Evolutionary conservation across 2,329 filamentous ascomycete genomes (phyloP), one percentile per base, ranked within the genome.

Genomic region (Aspergillus viridinutans): DNA sequence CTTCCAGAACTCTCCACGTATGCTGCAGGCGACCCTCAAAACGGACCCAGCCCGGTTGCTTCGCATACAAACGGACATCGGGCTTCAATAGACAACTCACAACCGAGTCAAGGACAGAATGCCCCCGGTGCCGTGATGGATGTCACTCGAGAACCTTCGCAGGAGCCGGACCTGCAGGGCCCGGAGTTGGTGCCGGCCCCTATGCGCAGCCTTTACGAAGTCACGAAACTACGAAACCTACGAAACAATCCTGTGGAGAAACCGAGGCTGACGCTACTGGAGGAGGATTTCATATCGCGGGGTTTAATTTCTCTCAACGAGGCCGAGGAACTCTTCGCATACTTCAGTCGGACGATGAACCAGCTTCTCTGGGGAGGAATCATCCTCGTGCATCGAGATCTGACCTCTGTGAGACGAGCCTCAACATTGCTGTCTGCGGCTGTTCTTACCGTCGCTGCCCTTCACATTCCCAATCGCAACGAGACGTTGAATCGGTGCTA

Each of bases 381-480:
- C 25, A 78, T 80, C 20, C 73, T 81, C 20, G 77, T 79, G 6
- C 81, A 83, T 58, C 72, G 73, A 48, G 77, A 79, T 5, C 69
- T 84, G 1, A 78, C 78, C 0, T 80, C 78, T 6, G 73, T 86
- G 9, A 79, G 84, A 17, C 78, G 80, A 20, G 78, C 78, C 17
- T 86, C 83, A 2, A 78, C 81, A 0, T 72, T 85, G 1, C 72
- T 86, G 10, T 80, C 83, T 0, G 81, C 79, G 0, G 80, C 81
- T 0, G 81, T 84, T 23, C 75, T 84, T 5, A 83, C 83, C 0
- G 83, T 86, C 1, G 80, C 82, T 3, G 82, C 83, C 0, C 74
- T 85, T 2, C 83, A 86, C 64, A 81, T 85, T 42, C 81, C 83
- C 1, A 78, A 78, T 43, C 80, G 79, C 50, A 81, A 80, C 4